Evolutionary conservation across 2,329 filamentous ascomycete species (phyloP).

Genomic region (Clonostachys chloroleuca): DNA sequence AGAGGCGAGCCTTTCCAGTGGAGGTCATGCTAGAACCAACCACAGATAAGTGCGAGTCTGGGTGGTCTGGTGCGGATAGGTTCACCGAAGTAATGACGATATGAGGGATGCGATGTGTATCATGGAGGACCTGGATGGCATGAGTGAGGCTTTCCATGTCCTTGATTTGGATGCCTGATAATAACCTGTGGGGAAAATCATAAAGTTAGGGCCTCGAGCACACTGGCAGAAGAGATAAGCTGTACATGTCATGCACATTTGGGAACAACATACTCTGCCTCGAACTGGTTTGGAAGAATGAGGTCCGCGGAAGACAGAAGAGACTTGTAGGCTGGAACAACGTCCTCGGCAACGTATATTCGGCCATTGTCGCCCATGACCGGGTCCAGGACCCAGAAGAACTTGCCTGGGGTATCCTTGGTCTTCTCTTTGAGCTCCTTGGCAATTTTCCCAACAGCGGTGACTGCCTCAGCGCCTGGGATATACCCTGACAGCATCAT

Average conservation of each 20-base stretch:
- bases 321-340: constrained; percentile 84
- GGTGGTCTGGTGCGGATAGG: constrained; percentile 50
- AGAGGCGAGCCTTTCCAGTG: constrained; percentile 68
- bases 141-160: constrained; percentile 67
- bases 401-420: constrained; percentile 61
- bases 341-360: constrained; percentile 87
- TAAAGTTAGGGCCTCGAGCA: neutral
- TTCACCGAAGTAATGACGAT: constrained; percentile 89
- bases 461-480: constrained; percentile 78
- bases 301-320: constrained; percentile 80
- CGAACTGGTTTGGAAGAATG: constrained; percentile 94
- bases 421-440: constrained; percentile 70
- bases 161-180: constrained; percentile 80
- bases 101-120: constrained; percentile 73
- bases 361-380: constrained; percentile 97
- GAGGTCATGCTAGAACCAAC: constrained; percentile 72
- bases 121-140: constrained; percentile 76
- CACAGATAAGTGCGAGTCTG: constrained; percentile 56
- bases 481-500: constrained; percentile 95
- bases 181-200: constrained; percentile 48
- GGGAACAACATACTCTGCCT: constrained; percentile 70
- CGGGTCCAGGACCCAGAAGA: constrained; percentile 97
- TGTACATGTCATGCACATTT: too few species aligned
- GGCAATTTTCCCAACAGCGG: constrained; percentile 80
- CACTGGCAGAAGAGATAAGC: too few species aligned